Conservation (phyloP, 176 grass and related monocot species). For the Puya raimondii region DNA sequence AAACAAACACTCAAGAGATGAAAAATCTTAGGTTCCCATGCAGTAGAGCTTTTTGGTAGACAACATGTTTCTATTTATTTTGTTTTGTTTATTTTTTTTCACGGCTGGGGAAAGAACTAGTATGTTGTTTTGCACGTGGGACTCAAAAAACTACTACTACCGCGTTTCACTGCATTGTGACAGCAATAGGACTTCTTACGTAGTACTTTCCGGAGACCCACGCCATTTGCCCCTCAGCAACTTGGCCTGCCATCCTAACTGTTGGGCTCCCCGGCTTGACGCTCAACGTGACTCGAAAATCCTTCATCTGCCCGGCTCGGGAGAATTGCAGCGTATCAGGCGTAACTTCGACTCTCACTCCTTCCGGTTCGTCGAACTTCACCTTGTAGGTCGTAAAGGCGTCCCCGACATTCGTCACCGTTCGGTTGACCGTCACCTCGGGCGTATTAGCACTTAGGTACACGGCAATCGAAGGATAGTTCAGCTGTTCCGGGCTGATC, state of each 20-base stretch:
- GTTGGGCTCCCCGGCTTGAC: neutral
- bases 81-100: too few species aligned
- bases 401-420: constrained; percentile 59
- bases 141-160: too few species aligned
- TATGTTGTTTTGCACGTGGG: too few species aligned
- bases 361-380: neutral
- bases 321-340: neutral
- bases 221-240: neutral
- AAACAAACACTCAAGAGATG: too few species aligned
- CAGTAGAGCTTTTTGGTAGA: too few species aligned
- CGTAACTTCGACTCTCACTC: neutral
- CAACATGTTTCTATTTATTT: too few species aligned
- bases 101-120: too few species aligned
- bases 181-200: neutral
- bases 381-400: constrained; percentile 23
- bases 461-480: constrained; percentile 61
- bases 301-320: neutral
- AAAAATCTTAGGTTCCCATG: too few species aligned
- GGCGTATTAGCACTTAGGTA: constrained; percentile 21
- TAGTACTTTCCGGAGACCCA: neutral
- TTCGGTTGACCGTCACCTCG: constrained; percentile 20
- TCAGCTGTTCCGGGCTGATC: constrained; percentile 45
- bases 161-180: neutral
- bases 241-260: neutral
- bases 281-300: neutral